A percentile compares a stretch with the other conserved stretches of the same genome.
phyloP scores from a whole-genome alignment of 768 basidiomycete species.

The Serendipita indica region DNA sequence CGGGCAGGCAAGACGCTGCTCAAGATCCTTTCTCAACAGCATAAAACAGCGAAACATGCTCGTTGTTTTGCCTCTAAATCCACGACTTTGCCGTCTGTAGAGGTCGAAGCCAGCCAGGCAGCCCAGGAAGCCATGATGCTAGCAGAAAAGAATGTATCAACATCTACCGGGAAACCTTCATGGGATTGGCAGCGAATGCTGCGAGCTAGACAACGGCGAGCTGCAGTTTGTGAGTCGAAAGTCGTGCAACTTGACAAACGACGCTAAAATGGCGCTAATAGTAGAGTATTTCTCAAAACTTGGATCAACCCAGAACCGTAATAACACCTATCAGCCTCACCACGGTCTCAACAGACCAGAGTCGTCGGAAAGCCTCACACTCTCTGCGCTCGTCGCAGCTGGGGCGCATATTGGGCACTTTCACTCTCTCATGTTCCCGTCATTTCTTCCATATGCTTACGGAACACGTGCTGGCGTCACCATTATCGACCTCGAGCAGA shows the following conservation, averaged over 20 bases:
- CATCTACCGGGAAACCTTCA: background rate
- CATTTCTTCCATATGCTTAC: constrained; percentile 84
- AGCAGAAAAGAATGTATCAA: background rate
- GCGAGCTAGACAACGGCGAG: background rate
- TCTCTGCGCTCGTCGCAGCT: constrained; percentile 81
- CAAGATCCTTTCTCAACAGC: no score
- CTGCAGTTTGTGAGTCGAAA: constrained; percentile 1
- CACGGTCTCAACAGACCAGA: constrained; percentile 50
- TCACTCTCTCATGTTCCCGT: constrained; percentile 68
- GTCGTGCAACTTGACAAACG: background rate
- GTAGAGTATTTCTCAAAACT: constrained; percentile 49
- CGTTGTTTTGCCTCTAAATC: no score
- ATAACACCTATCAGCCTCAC: constrained; percentile 59
- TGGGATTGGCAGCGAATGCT: constrained; percentile 9
- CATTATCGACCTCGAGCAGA: constrained; percentile 89
- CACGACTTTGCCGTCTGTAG: no score
- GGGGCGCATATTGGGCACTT: constrained; percentile 93
- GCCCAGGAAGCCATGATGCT: no score
- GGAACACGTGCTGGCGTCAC: constrained; percentile 81
- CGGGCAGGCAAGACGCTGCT: no score
- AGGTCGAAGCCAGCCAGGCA: no score
- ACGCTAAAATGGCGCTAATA: constrained; percentile 22
- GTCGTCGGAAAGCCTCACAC: constrained; percentile 46
- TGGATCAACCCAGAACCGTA: constrained; percentile 61
- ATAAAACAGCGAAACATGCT: no score